Evolutionary conservation across 768 basidiomycete genomes (phyloP), one percentile per base, ranked within the genome.

Genomic region (Suillus bovinus): DNA sequence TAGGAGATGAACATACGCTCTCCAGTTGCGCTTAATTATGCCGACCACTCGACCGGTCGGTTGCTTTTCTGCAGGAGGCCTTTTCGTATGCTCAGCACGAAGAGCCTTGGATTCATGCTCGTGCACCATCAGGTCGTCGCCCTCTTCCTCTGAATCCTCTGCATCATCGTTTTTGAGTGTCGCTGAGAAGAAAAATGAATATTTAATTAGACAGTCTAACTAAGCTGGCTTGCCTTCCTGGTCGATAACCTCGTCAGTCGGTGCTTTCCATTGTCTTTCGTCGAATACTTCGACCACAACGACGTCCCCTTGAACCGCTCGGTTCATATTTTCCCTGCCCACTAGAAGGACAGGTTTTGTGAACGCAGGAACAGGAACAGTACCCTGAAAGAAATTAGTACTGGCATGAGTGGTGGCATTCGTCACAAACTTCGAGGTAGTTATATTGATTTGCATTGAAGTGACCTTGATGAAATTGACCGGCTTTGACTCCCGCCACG

Each of bases 391-490:
- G 31, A 42, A 29, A 34, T 31, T 5, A 24, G 9, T 60, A 42
- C 20, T 55, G 27, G 39, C 41, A 24, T 4, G 33, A 31, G 20
- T 24, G 1, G 20, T 36, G 14, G 36, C 22, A 50, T 13, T 17
- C 20, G 31, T 44, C 56, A 31, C n/a, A 59, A 38, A 89, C 93
- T 82, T 98, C 96, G 16, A 98, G 81, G 68, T 96, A 99, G 73
- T 99, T 99, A 76, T 95, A 99, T 66, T 88, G 88, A 68, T 93
- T 97, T 3, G 95, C 93, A 70, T 91, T 94, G 78, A 96, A 99
- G 71, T 96, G 89, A 0, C 97, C 97, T 77, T 98, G 94, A 69
- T 94, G 86, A 4, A 96, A 82, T 46, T 88, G 79, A 2, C 93
- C 93, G 4, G 86, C 84, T 73, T 95, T 96, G 61, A 98, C 81